phyloP scores from a whole-genome alignment of 2,329 filamentous ascomycete species.

The Colletotrichum scovillei region DNA sequence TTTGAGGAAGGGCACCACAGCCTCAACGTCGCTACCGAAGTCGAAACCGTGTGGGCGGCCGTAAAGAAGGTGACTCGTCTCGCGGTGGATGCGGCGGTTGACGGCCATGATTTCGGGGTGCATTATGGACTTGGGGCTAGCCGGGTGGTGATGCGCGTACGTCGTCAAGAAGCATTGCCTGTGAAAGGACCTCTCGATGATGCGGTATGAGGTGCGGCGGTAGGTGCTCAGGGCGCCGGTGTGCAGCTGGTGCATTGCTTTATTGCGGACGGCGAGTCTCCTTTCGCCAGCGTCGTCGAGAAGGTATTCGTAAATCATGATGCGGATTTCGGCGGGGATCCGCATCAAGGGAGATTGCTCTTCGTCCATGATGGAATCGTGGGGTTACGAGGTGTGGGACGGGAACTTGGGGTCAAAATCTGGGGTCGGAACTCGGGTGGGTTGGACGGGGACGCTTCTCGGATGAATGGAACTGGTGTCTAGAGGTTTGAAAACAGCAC shows the following conservation, averaged over 20 bases:
- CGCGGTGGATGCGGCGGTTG: conserved; percentile 61
- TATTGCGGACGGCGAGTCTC: conserved; percentile 53
- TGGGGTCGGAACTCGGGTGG: neutral
- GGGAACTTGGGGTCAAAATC: neutral
- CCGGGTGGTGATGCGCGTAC: conserved; percentile 54
- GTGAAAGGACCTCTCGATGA: conserved; percentile 52
- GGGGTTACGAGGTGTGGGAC: neutral
- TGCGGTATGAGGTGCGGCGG: conserved; percentile 52
- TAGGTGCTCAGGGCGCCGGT: conserved; percentile 15
- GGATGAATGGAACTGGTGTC: neutral
- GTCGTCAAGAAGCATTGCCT: conserved; percentile 62
- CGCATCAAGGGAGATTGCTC: conserved; percentile 39
- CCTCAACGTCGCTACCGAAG: conserved; percentile 70
- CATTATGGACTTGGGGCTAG: conserved; percentile 50
- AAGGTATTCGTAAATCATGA: conserved; percentile 57
- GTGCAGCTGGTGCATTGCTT: conserved; percentile 40
- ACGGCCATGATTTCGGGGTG: conserved; percentile 58
- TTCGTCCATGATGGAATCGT: conserved; percentile 24
- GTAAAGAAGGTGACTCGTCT: conserved; percentile 68
- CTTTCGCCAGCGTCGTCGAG: conserved; percentile 53
- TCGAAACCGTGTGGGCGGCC: conserved; percentile 64
- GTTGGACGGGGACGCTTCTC: neutral
- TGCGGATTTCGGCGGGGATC: conserved; percentile 54
- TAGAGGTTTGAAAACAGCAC: neutral
- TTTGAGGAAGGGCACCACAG: conserved; percentile 67